phyloP scores from a whole-genome alignment of 164 flowering plant genomes.

The Piper betle region DNA sequence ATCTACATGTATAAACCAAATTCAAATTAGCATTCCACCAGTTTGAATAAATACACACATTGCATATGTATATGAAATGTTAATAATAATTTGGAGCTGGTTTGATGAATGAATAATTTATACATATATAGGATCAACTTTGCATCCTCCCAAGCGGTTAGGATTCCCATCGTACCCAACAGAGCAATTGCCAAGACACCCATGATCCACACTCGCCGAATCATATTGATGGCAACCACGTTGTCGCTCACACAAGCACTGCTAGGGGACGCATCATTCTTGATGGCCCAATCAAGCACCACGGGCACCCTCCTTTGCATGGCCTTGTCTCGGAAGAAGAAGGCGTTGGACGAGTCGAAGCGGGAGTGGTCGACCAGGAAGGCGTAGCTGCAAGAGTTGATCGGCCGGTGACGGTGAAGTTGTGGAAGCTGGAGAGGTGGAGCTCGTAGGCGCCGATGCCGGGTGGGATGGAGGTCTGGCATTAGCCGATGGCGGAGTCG shows the following conservation, averaged over 20 bases:
- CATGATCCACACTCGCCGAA: background rate
- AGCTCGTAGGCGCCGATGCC: background rate
- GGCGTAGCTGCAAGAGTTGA: background rate
- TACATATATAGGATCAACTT: background rate
- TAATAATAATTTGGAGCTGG: background rate
- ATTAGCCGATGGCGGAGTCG: background rate
- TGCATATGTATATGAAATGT: no score
- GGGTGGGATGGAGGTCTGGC: background rate
- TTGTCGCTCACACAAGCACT: background rate
- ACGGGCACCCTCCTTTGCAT: background rate
- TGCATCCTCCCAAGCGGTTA: background rate
- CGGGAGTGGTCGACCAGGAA: background rate
- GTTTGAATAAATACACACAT: no score
- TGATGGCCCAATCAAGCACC: background rate
- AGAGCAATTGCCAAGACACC: background rate
- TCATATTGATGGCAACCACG: background rate
- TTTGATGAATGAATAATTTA: background rate
- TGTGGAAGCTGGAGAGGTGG: background rate
- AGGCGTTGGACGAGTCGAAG: background rate
- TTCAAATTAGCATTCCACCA: no score
- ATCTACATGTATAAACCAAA: background rate
- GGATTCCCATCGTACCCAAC: background rate
- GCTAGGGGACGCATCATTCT: background rate
- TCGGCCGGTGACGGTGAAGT: background rate
- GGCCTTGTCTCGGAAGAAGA: background rate